A percentile compares a stretch with the other conserved stretches of the same genome.
Conservation (phyloP, 2,329 filamentous ascomycete species). For the Sporothrix pallida region DNA sequence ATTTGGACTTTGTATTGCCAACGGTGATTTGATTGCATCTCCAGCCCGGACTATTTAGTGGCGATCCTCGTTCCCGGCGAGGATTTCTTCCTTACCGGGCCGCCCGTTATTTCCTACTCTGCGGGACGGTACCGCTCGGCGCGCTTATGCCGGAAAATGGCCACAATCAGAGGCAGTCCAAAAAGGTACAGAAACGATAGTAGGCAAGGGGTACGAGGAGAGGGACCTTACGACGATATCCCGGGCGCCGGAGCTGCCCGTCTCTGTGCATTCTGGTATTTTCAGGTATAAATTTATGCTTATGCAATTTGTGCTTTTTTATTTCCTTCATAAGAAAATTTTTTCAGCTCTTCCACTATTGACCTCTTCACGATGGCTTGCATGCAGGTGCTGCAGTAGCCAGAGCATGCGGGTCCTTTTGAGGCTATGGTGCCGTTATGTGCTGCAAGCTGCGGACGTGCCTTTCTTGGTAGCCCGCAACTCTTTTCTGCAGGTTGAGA, state of each 20-base stretch:
- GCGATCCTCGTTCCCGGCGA: neutral
- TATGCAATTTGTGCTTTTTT: neutral
- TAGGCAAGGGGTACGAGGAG: neutral
- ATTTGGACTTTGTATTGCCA: neutral
- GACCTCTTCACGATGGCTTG: neutral
- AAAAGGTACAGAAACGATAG: neutral
- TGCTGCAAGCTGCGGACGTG: neutral
- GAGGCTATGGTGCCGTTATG: slow-evolving; percentile 4
- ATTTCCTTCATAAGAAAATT: neutral
- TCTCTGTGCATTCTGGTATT: neutral
- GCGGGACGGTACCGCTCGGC: neutral
- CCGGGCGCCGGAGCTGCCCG: neutral
- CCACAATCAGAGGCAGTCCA: neutral
- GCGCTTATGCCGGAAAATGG: slow-evolving; percentile 11
- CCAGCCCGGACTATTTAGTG: neutral
- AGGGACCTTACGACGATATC: neutral
- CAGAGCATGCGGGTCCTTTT: neutral
- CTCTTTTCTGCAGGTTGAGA: neutral
- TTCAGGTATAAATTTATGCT: neutral
- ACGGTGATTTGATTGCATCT: neutral
- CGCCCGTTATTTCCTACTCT: neutral
- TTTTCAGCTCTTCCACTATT: slow-evolving; percentile 6
- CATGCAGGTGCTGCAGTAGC: slow-evolving; percentile 5
- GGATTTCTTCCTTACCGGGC: neutral
- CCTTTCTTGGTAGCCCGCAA: neutral